Evolutionary conservation across 805 yeast genomes (phyloP).

Genomic region (Saccharomycopsis fodiens): DNA sequence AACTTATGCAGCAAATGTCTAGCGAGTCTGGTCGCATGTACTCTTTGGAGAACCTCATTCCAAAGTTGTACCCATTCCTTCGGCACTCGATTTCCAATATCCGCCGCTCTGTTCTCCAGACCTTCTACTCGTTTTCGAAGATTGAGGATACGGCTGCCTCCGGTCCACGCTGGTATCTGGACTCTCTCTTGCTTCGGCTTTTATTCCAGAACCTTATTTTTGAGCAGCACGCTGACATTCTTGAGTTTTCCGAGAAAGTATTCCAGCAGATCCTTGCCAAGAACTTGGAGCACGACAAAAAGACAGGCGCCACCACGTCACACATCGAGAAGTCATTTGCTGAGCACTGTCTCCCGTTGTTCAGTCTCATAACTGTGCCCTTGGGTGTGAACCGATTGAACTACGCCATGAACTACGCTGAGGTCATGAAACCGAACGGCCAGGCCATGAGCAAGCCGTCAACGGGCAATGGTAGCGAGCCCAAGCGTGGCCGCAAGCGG

Average conservation of each 20-base stretch:
- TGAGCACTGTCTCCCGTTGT: conserved; percentile 50
- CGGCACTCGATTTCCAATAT: conserved; percentile 92
- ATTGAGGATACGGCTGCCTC: conserved; percentile 43
- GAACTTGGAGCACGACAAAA: conserved; percentile 25
- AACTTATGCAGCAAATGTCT: conserved; percentile 55
- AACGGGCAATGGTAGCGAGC: conserved; percentile 24
- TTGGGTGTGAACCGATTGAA: conserved; percentile 88
- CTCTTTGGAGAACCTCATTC: conserved; percentile 72
- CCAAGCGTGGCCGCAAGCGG: conserved; percentile 41
- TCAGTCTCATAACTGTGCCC: conserved; percentile 79
- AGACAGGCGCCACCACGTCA: conserved; percentile 26
- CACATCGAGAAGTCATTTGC: conserved; percentile 40
- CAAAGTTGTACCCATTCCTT: conserved; percentile 83
- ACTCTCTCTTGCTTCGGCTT: conserved; percentile 63
- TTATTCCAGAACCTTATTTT: conserved; percentile 80
- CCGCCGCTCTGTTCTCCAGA: conserved; percentile 76
- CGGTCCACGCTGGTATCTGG: conserved; percentile 62
- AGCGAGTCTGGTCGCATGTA: conserved; percentile 22
- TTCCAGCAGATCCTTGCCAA: conserved; percentile 50
- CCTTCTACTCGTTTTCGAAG: conserved; percentile 65
- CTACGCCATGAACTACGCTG: conserved; percentile 72
- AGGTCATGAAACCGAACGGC: conserved; percentile 78
- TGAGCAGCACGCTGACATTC: conserved; percentile 77
- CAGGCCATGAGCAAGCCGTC: conserved; percentile 21
- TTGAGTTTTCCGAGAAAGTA: conserved; percentile 53